Percentiles rank a stretch among this genome's conserved stretches.
These are phyloP conservation scores for Tylopilus plumbeoviolaceoides DNA, from an alignment of 768 basidiomycete genomes.

Conservation along the genomic window DNA sequence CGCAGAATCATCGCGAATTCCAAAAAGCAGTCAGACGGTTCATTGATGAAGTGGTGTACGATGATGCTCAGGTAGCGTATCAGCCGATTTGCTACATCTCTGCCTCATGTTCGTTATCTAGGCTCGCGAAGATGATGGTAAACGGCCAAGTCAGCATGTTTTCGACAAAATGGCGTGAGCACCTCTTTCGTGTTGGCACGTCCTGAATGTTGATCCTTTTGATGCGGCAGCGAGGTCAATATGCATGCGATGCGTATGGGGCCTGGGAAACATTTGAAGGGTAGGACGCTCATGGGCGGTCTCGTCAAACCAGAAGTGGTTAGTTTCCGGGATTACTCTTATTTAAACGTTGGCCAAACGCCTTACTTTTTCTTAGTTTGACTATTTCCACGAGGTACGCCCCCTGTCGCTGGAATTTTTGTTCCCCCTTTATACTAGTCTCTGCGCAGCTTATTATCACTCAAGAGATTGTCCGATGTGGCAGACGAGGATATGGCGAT, in stretches of 20 bases:
- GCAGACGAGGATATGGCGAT: conserved; percentile 64
- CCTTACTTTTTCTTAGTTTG: conserved; percentile 41
- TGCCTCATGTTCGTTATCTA: conserved; percentile 20
- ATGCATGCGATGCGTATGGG: conserved; percentile 91
- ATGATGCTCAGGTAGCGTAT: conserved; percentile 32
- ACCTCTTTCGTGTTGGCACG: neutral
- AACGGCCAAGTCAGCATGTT: conserved; percentile 73
- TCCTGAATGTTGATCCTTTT: neutral
- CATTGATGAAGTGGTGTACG: conserved; percentile 61
- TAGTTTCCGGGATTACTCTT: conserved; percentile 8
- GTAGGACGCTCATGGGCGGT: conserved; percentile 68
- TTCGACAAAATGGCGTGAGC: conserved; percentile 78
- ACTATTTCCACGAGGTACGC: conserved; percentile 69
- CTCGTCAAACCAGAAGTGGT: conserved; percentile 74
- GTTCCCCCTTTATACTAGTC: neutral
- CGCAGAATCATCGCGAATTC: conserved; percentile 45
- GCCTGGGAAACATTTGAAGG: conserved; percentile 82
- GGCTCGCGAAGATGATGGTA: conserved; percentile 84
- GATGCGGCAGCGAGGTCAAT: conserved; percentile 49
- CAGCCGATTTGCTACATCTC: conserved; percentile 10
- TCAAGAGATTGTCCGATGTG: conserved; percentile 56
- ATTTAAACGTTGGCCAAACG: conserved; percentile 1
- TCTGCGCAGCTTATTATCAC: conserved; percentile 50
- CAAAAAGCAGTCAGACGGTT: conserved; percentile 53
- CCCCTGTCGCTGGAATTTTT: conserved; percentile 23